phyloP scores from a whole-genome alignment of 2,329 filamentous ascomycete genomes.

The Pseudopithomyces chartarum region DNA sequence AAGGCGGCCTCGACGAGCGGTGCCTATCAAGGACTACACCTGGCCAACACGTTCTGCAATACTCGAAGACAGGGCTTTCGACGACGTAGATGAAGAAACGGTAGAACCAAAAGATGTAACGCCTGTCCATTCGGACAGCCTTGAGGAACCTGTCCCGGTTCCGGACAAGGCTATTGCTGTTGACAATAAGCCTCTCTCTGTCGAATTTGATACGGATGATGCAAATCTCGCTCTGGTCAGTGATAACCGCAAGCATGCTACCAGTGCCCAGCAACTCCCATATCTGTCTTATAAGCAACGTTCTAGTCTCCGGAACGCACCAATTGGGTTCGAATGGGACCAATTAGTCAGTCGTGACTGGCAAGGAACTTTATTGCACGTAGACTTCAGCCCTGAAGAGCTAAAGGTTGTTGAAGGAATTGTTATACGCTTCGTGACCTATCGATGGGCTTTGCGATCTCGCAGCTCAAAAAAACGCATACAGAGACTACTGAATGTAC shows the following conservation, averaged over 20 bases:
- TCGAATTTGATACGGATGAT: slow-evolving; percentile 26
- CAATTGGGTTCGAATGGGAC: slow-evolving; percentile 30
- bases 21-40: slow-evolving; percentile 32
- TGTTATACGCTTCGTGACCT: slow-evolving; percentile 12
- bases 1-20: slow-evolving; percentile 26
- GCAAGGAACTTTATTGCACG: slow-evolving; percentile 38
- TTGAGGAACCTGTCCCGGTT: slow-evolving; percentile 12
- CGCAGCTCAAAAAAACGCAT: slow-evolving; percentile 27
- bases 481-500: slow-evolving; percentile 20
- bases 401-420: slow-evolving; percentile 25
- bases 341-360: slow-evolving; percentile 26
- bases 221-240: slow-evolving; percentile 23
- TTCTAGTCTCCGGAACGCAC: slow-evolving; percentile 13
- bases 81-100: background rate
- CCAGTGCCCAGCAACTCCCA: slow-evolving; percentile 16
- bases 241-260: background rate
- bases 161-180: slow-evolving; percentile 19
- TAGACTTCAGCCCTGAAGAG: slow-evolving; percentile 39
- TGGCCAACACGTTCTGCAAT: slow-evolving; percentile 22
- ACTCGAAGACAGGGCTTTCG: slow-evolving; percentile 11
- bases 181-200: slow-evolving; percentile 22
- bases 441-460: slow-evolving; percentile 9
- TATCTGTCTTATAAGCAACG: slow-evolving; percentile 36
- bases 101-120: background rate
- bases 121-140: slow-evolving; percentile 15